These are phyloP conservation scores for Suillus paluster DNA, from an alignment of 768 basidiomycete genomes.

Conservation along the genomic window DNA sequence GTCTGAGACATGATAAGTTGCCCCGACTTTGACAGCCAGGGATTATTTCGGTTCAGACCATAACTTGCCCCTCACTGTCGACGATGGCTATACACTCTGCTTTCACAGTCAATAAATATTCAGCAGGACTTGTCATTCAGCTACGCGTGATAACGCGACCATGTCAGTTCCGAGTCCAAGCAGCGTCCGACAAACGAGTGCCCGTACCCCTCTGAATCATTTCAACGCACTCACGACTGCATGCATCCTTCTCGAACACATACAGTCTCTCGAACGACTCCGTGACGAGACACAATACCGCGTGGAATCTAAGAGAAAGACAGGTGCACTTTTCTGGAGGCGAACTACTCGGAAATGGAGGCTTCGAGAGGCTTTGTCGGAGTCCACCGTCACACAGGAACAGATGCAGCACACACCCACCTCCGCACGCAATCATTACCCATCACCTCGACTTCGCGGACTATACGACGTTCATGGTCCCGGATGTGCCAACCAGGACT, in stretches of 20 bases:
- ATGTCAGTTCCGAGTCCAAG: neutral
- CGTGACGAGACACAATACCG: constrained; percentile 8
- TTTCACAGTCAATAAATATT: neutral
- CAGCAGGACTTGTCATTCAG: neutral
- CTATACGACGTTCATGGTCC: constrained; percentile 35
- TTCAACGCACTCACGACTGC: constrained; percentile 33
- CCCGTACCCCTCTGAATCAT: constrained; percentile 10
- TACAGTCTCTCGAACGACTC: constrained; percentile 24
- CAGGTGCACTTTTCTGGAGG: neutral
- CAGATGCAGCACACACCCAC: constrained; percentile 24
- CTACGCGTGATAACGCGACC: neutral
- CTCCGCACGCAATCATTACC: constrained; percentile 9
- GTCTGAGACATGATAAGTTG: neutral
- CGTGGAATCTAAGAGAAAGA: constrained; percentile 1
- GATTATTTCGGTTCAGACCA: constrained; percentile 1
- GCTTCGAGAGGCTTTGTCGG: neutral
- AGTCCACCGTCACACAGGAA: neutral
- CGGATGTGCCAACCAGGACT: constrained; percentile 25
- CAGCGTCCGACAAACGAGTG: neutral
- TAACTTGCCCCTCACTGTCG: neutral
- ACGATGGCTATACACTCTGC: too few species aligned
- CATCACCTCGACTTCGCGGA: constrained; percentile 35
- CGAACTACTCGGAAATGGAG: neutral
- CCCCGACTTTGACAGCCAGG: too few species aligned
- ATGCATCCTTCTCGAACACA: constrained; percentile 30